Base-by-base conservation (phyloP, 2,329 filamentous ascomycete species). In the Claviceps cyperi region DNA sequence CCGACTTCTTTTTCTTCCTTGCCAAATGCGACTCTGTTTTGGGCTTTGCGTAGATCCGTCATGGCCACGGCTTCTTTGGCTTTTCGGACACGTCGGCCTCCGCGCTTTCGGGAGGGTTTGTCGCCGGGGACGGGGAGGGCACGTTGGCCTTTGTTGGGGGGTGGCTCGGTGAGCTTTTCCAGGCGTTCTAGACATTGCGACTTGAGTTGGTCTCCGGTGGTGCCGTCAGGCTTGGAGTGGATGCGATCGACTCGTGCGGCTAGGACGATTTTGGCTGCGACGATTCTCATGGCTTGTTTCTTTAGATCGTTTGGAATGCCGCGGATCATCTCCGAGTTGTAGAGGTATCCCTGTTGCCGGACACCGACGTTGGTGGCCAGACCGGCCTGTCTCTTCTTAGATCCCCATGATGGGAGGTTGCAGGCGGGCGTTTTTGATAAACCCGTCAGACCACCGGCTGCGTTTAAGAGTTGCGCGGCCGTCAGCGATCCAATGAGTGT, bases 11-110 rank as follows among this genome's bases (percentile, higher is more conserved):
- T 83, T 67, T 98, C 92, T 66, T 97, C 91, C 64, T 94, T 92
- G 52, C 90, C 90, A 61, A 98, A 98, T 0, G 83, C 88, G 78
- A 98, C 84, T 49, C 92, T 80, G 69, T 98, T 98, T 68, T 97
- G 92, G 4, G 89, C 89, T 66, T 97, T 96, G 56, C 90, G 83
- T 32, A 98, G 73, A 50, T 98, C 92, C 0, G 92, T 98, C 88
- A 96, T 94, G 53, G 92, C 91, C 6, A 87, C 87, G 4, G 91
- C 90, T 66, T 95, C 92, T 75, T 98, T 98, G 53, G 91, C 91
- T 66, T 95, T 95, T 51, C 92, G 76, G 13, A 90, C 92, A 56
- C 89, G 77, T 50, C 91, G 76, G 48, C 92, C 92, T 65, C 92
- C 92, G 56, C 92, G 85, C 66, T 98, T 98, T 36, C 90, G 77